Evolutionary conservation across 495 filamentous ascomycete genomes (phyloP).

Genomic region (Annulohypoxylon moriforme): DNA sequence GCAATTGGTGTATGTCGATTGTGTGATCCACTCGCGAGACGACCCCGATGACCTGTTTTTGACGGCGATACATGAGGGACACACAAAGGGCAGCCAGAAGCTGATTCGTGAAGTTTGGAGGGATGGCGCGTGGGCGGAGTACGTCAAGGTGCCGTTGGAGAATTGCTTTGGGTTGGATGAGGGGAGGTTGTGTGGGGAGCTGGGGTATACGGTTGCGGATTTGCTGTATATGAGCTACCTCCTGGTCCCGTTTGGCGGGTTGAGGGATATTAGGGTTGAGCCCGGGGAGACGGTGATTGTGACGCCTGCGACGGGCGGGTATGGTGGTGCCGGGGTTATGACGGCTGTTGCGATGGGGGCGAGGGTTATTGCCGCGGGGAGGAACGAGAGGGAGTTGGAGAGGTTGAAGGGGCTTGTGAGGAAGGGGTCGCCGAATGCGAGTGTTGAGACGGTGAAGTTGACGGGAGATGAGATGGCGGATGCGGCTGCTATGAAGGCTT

Average conservation of each 20-base stretch:
- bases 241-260: slow-evolving; percentile 62
- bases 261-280: slow-evolving; percentile 61
- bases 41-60: slow-evolving; percentile 51
- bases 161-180: slow-evolving; percentile 60
- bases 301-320: slow-evolving; percentile 63
- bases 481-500: slow-evolving; percentile 46
- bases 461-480: slow-evolving; percentile 57
- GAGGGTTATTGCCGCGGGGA: slow-evolving; percentile 62
- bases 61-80: slow-evolving; percentile 48
- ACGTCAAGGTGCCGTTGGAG: slow-evolving; percentile 61
- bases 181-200: slow-evolving; percentile 43
- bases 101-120: slow-evolving; percentile 33
- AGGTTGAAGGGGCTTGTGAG: slow-evolving; percentile 41
- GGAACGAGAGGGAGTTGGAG: slow-evolving; percentile 54
- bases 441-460: slow-evolving; percentile 52
- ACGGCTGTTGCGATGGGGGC: slow-evolving; percentile 64
- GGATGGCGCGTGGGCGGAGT: slow-evolving; percentile 58
- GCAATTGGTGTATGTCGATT: slow-evolving; percentile 61
- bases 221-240: slow-evolving; percentile 32
- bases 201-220: slow-evolving; percentile 52
- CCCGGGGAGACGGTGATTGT: slow-evolving; percentile 65
- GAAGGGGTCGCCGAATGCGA: slow-evolving; percentile 19
- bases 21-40: slow-evolving; percentile 57
- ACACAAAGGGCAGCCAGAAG: slow-evolving; percentile 30
- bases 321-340: slow-evolving; percentile 58